phyloP scores from a whole-genome alignment of 352 stramenopile species.

The Paralagenidium karlingii region DNA sequence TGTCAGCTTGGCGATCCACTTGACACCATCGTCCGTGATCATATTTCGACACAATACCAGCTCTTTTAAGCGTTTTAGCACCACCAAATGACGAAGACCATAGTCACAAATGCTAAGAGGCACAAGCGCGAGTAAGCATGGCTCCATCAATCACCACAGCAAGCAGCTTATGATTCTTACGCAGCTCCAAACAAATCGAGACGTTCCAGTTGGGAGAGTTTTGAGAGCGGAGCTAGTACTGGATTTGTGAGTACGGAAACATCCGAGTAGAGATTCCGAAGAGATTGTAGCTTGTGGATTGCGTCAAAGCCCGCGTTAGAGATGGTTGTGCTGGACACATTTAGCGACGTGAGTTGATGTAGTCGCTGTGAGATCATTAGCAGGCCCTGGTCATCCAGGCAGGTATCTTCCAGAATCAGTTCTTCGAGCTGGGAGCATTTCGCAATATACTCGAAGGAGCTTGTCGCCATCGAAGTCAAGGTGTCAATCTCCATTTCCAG shows the following conservation, averaged over 20 bases:
- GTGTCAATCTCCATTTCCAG: too few species aligned
- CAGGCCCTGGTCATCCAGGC: too few species aligned
- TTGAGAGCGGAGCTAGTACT: constrained; percentile 33
- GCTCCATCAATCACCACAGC: too few species aligned
- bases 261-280: constrained; percentile 55
- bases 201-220: constrained; percentile 29
- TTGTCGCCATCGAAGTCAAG: too few species aligned
- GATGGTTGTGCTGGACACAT: too few species aligned
- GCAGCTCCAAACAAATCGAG: constrained; percentile 69
- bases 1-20: constrained; percentile 61
- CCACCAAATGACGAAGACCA: constrained; percentile 44
- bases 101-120: constrained; percentile 52
- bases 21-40: constrained; percentile 56
- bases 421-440: too few species aligned
- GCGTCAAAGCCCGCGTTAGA: too few species aligned
- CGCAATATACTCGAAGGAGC: too few species aligned
- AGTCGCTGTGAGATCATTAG: too few species aligned
- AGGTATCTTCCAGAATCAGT: too few species aligned
- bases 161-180: constrained; percentile 11
- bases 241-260: constrained; percentile 50
- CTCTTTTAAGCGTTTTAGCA: constrained; percentile 31
- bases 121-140: too few species aligned
- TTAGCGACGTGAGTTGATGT: too few species aligned
- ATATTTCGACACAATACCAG: constrained; percentile 52
- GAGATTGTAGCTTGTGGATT: constrained; percentile 26